These are phyloP conservation scores for Metroxylon sagu DNA, from an alignment of 176 grass and related monocot genomes.

Conservation along the genomic window DNA sequence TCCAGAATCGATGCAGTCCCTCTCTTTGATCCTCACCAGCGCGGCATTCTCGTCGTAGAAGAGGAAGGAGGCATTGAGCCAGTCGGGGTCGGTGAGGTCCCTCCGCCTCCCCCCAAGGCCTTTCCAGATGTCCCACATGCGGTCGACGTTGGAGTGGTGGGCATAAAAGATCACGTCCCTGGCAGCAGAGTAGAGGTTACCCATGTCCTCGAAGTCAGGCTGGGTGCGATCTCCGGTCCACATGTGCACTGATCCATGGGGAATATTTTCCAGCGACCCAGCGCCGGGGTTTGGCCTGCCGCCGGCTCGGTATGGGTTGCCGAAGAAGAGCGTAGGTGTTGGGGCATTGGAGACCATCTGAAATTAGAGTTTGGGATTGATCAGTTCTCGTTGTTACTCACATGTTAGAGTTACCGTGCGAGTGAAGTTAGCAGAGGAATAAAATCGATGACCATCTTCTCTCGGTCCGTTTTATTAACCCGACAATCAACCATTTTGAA, in stretches of 20 bases:
- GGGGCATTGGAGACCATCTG: conserved; percentile 30
- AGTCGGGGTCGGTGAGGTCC: neutral
- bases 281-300: neutral
- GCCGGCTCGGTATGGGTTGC: conserved; percentile 31
- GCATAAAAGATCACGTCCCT: conserved; percentile 27
- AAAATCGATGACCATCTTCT: no score
- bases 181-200: conserved; percentile 2
- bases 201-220: conserved; percentile 14
- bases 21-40: neutral
- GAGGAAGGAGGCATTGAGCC: conserved; percentile 16
- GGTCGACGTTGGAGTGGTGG: conserved; percentile 39
- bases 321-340: conserved; percentile 21
- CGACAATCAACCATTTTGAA: no score
- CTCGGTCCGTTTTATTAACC: no score
- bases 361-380: neutral
- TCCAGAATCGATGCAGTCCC: no score
- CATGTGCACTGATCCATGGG: conserved; percentile 12
- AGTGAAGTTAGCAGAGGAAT: no score
- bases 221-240: neutral
- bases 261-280: neutral
- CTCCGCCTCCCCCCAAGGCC: neutral
- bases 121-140: conserved; percentile 31
- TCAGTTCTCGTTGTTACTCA: no score
- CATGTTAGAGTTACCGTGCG: no score
- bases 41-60: conserved; percentile 8